These are phyloP conservation scores for Candida methanosorbosa DNA, from an alignment of 805 yeast genomes.

Conservation along the genomic window DNA sequence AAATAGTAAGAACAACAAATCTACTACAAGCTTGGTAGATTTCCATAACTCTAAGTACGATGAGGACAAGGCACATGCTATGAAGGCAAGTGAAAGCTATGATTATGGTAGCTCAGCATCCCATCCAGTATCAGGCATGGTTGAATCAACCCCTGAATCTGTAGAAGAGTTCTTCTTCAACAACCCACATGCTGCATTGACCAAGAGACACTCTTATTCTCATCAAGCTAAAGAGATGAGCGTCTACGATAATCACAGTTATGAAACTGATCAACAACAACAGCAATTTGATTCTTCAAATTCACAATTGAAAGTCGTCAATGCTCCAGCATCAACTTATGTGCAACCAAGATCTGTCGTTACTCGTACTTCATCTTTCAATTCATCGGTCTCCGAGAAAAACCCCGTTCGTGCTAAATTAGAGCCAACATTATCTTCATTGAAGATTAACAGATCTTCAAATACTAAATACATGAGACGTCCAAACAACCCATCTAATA, in stretches of 20 bases:
- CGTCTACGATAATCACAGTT: not conserved
- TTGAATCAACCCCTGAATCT: constrained; percentile 17
- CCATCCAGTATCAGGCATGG: not conserved
- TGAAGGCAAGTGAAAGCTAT: too few species aligned
- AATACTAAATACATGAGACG: constrained; percentile 1
- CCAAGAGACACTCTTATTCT: constrained; percentile 2
- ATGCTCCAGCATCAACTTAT: constrained; percentile 10
- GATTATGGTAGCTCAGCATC: too few species aligned
- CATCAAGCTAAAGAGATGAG: not conserved
- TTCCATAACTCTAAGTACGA: too few species aligned
- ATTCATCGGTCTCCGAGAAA: constrained; percentile 14
- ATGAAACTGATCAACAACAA: not conserved
- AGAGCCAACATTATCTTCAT: constrained; percentile 12
- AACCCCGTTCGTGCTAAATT: not conserved
- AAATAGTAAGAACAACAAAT: constrained; percentile 1
- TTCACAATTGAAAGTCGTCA: constrained; percentile 3
- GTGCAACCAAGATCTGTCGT: constrained; percentile 16
- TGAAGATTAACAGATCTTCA: constrained; percentile 11
- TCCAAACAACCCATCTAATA: not conserved
- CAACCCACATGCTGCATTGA: constrained; percentile 15
- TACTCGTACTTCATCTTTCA: constrained; percentile 2
- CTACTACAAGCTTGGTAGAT: constrained; percentile 4
- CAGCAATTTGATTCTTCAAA: not conserved
- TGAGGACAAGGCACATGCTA: too few species aligned
- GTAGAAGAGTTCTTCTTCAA: constrained; percentile 47